Base-by-base conservation (phyloP, 495 filamentous ascomycete genomes). In the Barbatosphaeria neglecta region DNA sequence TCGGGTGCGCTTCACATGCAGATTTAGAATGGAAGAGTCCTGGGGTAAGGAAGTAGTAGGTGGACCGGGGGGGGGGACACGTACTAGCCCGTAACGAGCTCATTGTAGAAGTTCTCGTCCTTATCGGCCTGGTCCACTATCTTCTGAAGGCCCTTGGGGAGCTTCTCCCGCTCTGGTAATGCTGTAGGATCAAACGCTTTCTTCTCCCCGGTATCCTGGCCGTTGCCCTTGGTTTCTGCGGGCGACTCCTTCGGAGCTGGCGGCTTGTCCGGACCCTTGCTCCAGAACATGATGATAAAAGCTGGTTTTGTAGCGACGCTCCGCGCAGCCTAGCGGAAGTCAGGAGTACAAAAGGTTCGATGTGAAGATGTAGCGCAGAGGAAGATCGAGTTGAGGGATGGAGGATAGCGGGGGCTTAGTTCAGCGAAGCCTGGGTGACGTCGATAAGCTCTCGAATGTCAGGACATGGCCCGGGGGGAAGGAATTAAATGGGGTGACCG, bases 41-140 rank as follows among this genome's bases (percentile, higher is more conserved):
- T 10, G 19, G 19, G 16, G n/a, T 47, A 17, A 48, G 19, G 37
- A 47, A 54, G 22, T 25, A 10, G 19, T 39, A 24, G 6, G 23
- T 10, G 28, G 43, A 24, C 15, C 17, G 22, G 22, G 18, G 17
- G 11, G 0, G 11, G 43, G 47, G 50, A 19, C 22, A 83, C 88
- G 50, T 78, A 94, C 87, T 81, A 86, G 65, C 86, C 81, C 44
- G 83, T 76, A 54, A 82, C 82, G 10, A 94, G 64, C 51, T 85
- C 75, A 47, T 90, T 83, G 61, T 83, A 86, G 50, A 90, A 81
- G 39, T 77, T 80, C 16, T 89, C 86, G 2, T 94, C 81, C 28
- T 73, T 77, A 51, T 94, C 86, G 0, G 56, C 43, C 52, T 72
- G 67, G 33, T 73, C 74, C 3, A 90, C 68, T 6, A 85, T 77